Base-by-base conservation (phyloP, 1,139 yeast genomes). In the Arxiozyma telluris region DNA sequence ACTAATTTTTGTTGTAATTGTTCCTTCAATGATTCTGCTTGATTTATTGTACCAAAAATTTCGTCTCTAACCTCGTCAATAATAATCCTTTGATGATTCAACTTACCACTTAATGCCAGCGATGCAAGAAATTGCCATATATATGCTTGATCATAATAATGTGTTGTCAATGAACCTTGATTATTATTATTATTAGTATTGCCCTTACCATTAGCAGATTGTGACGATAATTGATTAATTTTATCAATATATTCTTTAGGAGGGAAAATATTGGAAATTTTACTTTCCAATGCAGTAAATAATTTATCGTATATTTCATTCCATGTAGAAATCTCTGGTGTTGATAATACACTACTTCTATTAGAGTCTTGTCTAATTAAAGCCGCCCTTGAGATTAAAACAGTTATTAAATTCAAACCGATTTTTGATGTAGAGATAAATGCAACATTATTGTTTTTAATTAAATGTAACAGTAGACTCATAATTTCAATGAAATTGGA, bases 111-210 rank as follows among this genome's bases (percentile, higher is more conserved):
- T 59, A 93, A 76, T 0, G 98, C 94, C 57, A 93, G 78, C 17
- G 96, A 87, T 42, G 98, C 98, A 71, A 93, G 79, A 67, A 93
- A 91, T 73, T 93, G 98, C 98, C 98, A 93, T 50, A 90, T 91
- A 65, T 91, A 90, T 0, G 95, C 81, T 59, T 85, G 91, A 66
- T 88, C 96, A 57, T 80, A 86, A 43, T 55, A 53, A 25, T 45
- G 47, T 12, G 54, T 25, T 6, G 27, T 25, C 17, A 8, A 30
- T 1, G 41, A 23, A 4, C 21, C 15, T 39, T 45, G n/a, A 20
- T 34, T 15, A 41, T 44, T 21, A 45, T 34, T 34, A 34, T 47
- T 27, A 27, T 27, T 27, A 8, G 30, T 27, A 27, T 27, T 8
- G 30, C 11, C 11, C 4, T 27, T 8, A 53, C 43, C 8, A 50